Conservation (phyloP, 495 filamentous ascomycete species). For the Achaetomiella virescens region DNA sequence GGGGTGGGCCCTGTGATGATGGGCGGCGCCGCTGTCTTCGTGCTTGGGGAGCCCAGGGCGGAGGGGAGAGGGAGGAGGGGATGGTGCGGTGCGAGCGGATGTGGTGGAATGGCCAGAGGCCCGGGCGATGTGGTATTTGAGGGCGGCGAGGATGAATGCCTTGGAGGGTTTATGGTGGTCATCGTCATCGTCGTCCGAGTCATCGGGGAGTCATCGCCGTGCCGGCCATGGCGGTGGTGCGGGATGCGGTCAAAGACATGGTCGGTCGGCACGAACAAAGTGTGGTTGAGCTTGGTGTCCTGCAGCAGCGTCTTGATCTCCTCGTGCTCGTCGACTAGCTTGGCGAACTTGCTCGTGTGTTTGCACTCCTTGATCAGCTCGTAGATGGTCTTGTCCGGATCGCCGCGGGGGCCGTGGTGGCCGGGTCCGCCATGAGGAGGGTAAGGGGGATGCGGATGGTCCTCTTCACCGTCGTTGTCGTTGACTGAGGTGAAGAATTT, state of each 20-base stretch:
- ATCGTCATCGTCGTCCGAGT: not conserved
- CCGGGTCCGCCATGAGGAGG: constrained; percentile 6
- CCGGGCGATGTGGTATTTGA: constrained; percentile 67
- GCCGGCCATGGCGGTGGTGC: constrained; percentile 36
- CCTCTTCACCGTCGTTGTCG: not conserved
- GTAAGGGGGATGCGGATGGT: not conserved
- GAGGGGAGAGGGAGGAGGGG: constrained; percentile 54
- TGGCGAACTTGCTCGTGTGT: constrained; percentile 67
- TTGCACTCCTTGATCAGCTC: constrained; percentile 66
- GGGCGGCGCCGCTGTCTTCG: constrained; percentile 40
- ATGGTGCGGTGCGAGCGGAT: constrained; percentile 61
- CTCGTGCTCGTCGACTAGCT: constrained; percentile 61
- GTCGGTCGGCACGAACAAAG: constrained; percentile 75
- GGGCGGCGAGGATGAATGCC: constrained; percentile 56
- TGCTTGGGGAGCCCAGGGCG: constrained; percentile 11
- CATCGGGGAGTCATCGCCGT: not conserved
- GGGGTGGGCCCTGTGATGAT: constrained; percentile 49
- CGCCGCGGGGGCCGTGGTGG: constrained; percentile 24
- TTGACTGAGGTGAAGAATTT: constrained; percentile 34
- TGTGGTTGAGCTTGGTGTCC: constrained; percentile 62
- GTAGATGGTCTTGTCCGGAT: constrained; percentile 65
- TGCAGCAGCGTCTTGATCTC: constrained; percentile 67
- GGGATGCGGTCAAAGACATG: constrained; percentile 65
- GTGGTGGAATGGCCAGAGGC: constrained; percentile 53
- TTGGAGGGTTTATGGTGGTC: constrained; percentile 39